Evolutionary conservation across 495 filamentous ascomycete genomes (phyloP).

Genomic region (Terfezia claveryi): DNA sequence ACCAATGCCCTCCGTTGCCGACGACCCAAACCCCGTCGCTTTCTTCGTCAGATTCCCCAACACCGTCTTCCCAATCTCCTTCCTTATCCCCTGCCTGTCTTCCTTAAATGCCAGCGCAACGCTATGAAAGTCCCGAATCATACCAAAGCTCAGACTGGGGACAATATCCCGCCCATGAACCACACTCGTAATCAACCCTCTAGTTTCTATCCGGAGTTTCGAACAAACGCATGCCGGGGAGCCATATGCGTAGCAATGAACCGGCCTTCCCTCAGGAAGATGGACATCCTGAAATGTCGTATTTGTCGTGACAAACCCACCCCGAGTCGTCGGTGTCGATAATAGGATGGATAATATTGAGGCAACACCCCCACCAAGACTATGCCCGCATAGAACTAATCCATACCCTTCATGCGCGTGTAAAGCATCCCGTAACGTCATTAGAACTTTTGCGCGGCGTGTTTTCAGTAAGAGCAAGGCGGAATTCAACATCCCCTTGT

Average conservation of each 20-base stretch:
- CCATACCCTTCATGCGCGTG: slow-evolving; percentile 53
- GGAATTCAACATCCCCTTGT: slow-evolving; percentile 67
- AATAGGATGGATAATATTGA: slow-evolving; percentile 54
- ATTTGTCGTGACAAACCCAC: slow-evolving; percentile 31
- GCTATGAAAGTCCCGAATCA: slow-evolving; percentile 53
- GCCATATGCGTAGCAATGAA: slow-evolving; percentile 63
- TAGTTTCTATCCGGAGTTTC: slow-evolving; percentile 44
- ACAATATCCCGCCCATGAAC: slow-evolving; percentile 54
- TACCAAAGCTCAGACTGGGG: slow-evolving; percentile 49
- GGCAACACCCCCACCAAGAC: slow-evolving; percentile 53
- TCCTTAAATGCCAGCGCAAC: slow-evolving; percentile 49
- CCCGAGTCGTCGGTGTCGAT: slow-evolving; percentile 32
- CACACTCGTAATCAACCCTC: slow-evolving; percentile 54
- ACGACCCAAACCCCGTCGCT: not conserved
- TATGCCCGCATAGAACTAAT: slow-evolving; percentile 55
- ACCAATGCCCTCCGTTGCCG: slow-evolving; percentile 1
- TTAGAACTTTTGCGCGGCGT: slow-evolving; percentile 39
- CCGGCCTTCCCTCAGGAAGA: slow-evolving; percentile 42
- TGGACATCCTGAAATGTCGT: slow-evolving; percentile 25
- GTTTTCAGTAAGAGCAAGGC: slow-evolving; percentile 47
- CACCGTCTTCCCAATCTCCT: slow-evolving; percentile 41
- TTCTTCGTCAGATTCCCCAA: slow-evolving; percentile 1
- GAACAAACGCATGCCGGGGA: slow-evolving; percentile 53
- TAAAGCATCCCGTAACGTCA: slow-evolving; percentile 45
- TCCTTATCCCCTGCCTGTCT: slow-evolving; percentile 40